A percentile compares a stretch with the other conserved stretches of the same genome.
phyloP scores from a whole-genome alignment of 176 grass and related monocot species.

The Bolboschoenus planiculmis region DNA sequence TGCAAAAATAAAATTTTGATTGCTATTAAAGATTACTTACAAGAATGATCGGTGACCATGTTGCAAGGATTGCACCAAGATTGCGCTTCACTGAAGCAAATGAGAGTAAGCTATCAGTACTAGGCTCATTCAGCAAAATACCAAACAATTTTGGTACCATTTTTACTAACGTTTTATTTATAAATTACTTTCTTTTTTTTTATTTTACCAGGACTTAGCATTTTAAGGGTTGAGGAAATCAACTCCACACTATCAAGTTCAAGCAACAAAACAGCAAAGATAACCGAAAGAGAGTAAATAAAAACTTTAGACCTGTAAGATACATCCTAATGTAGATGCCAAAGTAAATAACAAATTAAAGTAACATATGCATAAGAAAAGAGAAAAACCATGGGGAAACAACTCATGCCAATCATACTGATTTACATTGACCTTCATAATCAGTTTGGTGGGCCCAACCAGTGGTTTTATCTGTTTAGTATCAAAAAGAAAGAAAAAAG shows the following conservation, averaged over 20 bases:
- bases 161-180: neutral
- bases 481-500: neutral
- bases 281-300: neutral
- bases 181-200: neutral
- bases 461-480: constrained; percentile 88
- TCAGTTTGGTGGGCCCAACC: constrained; percentile 76
- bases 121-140: neutral
- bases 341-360: constrained; percentile 6
- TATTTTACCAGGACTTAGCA: constrained; percentile 1
- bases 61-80: constrained; percentile 86
- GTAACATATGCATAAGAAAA: constrained; percentile 6
- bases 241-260: neutral
- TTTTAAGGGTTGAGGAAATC: neutral
- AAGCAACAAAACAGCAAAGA: neutral
- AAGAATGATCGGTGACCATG: constrained; percentile 80
- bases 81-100: constrained; percentile 69
- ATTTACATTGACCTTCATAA: constrained; percentile 81
- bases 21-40: constrained; percentile 42
- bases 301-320: neutral
- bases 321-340: neutral
- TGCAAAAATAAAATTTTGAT: constrained; percentile 3
- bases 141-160: neutral
- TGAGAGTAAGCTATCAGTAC: neutral
- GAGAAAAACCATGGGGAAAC: constrained; percentile 75
- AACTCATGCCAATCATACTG: constrained; percentile 96